Conservation (phyloP, 78 protist genomes). For the Tieghemostelium lacteum region DNA sequence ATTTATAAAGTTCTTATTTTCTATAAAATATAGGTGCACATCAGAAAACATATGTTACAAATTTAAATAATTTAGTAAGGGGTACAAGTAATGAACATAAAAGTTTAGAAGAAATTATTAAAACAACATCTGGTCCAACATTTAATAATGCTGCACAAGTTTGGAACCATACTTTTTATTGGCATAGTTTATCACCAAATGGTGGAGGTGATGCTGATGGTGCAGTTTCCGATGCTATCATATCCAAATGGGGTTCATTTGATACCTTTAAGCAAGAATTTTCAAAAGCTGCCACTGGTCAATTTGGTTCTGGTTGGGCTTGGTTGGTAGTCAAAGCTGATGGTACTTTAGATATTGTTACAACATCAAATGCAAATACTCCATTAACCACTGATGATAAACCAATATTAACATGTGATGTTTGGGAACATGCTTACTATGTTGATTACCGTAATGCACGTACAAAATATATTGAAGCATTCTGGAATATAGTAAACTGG, state of each 20-base stretch:
- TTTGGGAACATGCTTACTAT: slow-evolving; percentile 93
- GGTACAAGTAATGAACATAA: slow-evolving; percentile 40
- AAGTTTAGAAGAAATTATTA: slow-evolving; percentile 43
- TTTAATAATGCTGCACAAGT: slow-evolving; percentile 89
- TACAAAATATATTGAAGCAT: slow-evolving; percentile 75
- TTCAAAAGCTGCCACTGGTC: slow-evolving; percentile 34
- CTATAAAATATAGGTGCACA: slow-evolving; percentile 2
- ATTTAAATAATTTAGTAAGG: slow-evolving; percentile 3
- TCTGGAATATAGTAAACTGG: slow-evolving; percentile 87
- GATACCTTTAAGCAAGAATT: slow-evolving; percentile 67
- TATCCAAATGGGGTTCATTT: slow-evolving; percentile 52
- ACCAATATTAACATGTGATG: slow-evolving; percentile 81
- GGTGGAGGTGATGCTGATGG: slow-evolving; percentile 47
- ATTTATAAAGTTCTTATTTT: too few species aligned
- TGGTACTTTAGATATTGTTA: slow-evolving; percentile 5
- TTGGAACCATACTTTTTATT: slow-evolving; percentile 84
- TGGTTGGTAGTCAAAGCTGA: slow-evolving; percentile 76
- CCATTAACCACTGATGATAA: not conserved
- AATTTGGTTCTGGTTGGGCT: slow-evolving; percentile 86
- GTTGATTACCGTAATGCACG: slow-evolving; percentile 85
- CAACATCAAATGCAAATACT: not conserved
- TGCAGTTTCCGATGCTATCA: slow-evolving; percentile 8
- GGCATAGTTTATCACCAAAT: slow-evolving; percentile 76
- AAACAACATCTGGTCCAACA: slow-evolving; percentile 25
- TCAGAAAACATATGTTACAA: not conserved